Conservation (phyloP, 2,329 filamentous ascomycete species). For the Akanthomyces uredinophilus region DNA sequence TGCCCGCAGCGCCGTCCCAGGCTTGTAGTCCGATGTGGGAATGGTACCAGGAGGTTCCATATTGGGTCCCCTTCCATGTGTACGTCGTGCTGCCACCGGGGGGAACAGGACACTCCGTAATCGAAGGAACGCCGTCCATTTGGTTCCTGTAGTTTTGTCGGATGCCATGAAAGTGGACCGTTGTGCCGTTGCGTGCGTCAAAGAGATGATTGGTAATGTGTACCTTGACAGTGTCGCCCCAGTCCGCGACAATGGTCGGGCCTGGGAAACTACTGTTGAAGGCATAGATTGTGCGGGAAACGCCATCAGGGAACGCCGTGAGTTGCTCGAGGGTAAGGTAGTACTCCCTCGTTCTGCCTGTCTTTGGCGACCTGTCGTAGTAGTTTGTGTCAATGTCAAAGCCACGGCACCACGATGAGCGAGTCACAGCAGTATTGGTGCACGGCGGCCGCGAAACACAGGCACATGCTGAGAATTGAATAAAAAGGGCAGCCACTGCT, state of each 20-base stretch:
- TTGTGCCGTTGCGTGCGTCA: slow-evolving; percentile 32
- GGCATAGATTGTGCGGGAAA: slow-evolving; percentile 53
- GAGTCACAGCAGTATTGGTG: not conserved
- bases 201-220: slow-evolving; percentile 35
- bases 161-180: slow-evolving; percentile 58
- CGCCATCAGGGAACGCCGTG: slow-evolving; percentile 55
- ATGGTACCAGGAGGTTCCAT: slow-evolving; percentile 61
- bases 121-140: slow-evolving; percentile 56
- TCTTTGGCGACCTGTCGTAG: not conserved
- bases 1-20: slow-evolving; percentile 49
- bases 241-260: slow-evolving; percentile 50
- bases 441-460: too few species aligned
- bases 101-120: slow-evolving; percentile 53
- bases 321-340: slow-evolving; percentile 60
- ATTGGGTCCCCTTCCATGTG: slow-evolving; percentile 50
- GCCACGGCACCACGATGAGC: not conserved
- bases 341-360: slow-evolving; percentile 26
- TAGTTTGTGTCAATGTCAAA: not conserved
- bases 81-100: slow-evolving; percentile 53
- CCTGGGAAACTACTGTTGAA: slow-evolving; percentile 63
- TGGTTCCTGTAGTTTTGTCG: slow-evolving; percentile 51
- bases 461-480: too few species aligned
- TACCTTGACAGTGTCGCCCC: slow-evolving; percentile 49
- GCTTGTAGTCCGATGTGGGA: slow-evolving; percentile 35
- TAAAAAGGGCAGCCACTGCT: too few species aligned